These are phyloP conservation scores for Boletus eberwhitei DNA, from an alignment of 768 basidiomycete species.

Conservation along the genomic window DNA sequence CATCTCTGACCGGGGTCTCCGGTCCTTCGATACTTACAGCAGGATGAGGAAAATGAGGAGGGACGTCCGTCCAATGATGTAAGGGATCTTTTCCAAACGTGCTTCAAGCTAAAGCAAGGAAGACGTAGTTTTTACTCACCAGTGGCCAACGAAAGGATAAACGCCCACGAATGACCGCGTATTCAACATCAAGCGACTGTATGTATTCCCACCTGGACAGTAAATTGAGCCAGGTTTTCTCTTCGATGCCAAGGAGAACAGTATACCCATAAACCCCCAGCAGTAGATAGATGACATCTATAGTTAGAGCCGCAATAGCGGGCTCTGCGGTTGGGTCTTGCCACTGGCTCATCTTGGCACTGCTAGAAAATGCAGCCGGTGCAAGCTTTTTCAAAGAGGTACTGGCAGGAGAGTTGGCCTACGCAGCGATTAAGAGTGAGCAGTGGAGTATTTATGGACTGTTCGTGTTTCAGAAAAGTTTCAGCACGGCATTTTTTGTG, in stretches of 20 bases:
- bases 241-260: not conserved
- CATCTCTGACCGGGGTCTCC: too few species aligned
- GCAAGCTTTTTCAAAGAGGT: not conserved
- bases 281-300: constrained; percentile 6
- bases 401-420: not conserved
- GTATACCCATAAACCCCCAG: constrained; percentile 24
- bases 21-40: constrained; percentile 5
- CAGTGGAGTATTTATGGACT: too few species aligned
- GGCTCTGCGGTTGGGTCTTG: not conserved
- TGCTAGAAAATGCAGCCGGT: not conserved
- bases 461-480: too few species aligned
- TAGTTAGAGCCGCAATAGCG: not conserved
- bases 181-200: constrained; percentile 17
- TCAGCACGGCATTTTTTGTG: too few species aligned
- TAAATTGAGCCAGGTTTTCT: not conserved
- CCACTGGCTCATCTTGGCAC: not conserved
- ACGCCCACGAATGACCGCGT: constrained; percentile 9
- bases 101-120: not conserved
- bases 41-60: constrained; percentile 10
- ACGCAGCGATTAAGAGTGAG: too few species aligned
- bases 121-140: constrained; percentile 14
- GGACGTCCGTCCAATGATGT: constrained; percentile 15
- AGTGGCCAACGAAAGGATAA: constrained; percentile 15
- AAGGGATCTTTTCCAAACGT: constrained; percentile 15
- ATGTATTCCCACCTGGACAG: constrained; percentile 23